phyloP scores from a whole-genome alignment of 2,329 filamentous ascomycete genomes.

The Venturiaceae sp. region DNA sequence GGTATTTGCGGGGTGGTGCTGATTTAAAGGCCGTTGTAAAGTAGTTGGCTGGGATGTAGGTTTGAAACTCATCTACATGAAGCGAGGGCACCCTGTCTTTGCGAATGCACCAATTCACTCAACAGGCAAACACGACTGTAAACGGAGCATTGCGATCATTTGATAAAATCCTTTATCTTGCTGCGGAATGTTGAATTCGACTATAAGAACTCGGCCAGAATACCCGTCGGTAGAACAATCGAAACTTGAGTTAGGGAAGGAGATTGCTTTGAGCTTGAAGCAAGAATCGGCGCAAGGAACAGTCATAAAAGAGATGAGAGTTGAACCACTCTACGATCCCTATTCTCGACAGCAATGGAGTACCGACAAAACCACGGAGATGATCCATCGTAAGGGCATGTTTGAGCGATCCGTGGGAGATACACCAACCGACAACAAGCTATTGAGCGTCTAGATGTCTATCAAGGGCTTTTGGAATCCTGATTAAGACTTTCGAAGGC shows the following conservation, averaged over 20 bases:
- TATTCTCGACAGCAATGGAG: background rate
- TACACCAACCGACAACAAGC: too few species aligned
- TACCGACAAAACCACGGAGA: background rate
- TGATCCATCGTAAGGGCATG: background rate
- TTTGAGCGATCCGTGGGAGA: too few species aligned
- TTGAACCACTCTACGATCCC: too few species aligned
- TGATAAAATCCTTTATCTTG: background rate
- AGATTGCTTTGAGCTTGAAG: background rate
- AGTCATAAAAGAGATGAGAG: background rate
- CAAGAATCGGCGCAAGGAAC: background rate
- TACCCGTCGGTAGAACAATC: too few species aligned
- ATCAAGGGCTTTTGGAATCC: background rate
- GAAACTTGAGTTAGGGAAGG: too few species aligned
- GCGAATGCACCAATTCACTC: background rate
- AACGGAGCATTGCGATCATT: background rate
- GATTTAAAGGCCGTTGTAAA: background rate
- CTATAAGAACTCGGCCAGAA: too few species aligned
- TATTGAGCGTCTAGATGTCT: too few species aligned
- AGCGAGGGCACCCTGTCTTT: background rate
- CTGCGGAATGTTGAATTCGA: too few species aligned
- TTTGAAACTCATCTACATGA: background rate
- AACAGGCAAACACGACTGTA: background rate
- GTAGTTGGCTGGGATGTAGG: background rate
- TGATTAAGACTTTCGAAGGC: background rate
- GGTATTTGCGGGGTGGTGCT: background rate